phyloP scores from a whole-genome alignment of 306 rosid genomes.

The Sesbania bispinosa region DNA sequence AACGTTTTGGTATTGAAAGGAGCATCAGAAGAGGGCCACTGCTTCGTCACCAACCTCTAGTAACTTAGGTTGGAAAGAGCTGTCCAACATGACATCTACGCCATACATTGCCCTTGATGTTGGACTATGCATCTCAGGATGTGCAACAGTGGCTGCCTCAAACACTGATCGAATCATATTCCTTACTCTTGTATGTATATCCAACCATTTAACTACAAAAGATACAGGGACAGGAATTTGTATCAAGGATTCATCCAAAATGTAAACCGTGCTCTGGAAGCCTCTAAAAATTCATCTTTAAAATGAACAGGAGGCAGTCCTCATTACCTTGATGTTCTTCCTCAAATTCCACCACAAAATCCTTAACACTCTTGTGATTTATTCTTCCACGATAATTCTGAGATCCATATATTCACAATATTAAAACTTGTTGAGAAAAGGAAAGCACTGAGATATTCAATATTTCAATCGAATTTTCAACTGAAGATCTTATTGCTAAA shows the following conservation, averaged over 20 bases:
- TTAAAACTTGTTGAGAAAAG: slow-evolving; percentile 17
- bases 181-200: slow-evolving; percentile 64
- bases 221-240: neutral
- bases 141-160: slow-evolving; percentile 74
- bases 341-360: slow-evolving; percentile 88
- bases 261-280: neutral
- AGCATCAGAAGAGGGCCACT: neutral
- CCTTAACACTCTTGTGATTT: slow-evolving; percentile 58
- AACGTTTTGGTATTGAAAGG: neutral
- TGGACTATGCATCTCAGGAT: slow-evolving; percentile 88
- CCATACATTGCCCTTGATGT: slow-evolving; percentile 88
- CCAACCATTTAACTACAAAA: slow-evolving; percentile 78
- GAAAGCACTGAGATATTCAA: slow-evolving; percentile 11
- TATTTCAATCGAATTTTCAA: slow-evolving; percentile 9
- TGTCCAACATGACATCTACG: slow-evolving; percentile 89
- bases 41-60: slow-evolving; percentile 64
- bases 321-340: slow-evolving; percentile 80
- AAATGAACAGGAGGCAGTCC: neutral
- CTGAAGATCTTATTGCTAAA: slow-evolving; percentile 3
- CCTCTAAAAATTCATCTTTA: neutral
- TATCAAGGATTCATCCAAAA: neutral
- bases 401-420: slow-evolving; percentile 22
- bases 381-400: slow-evolving; percentile 87
- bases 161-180: slow-evolving; percentile 77
- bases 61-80: slow-evolving; percentile 71